These are phyloP conservation scores for Wallemia hederae DNA, from an alignment of 1,284 basidiomycete species.

Conservation along the genomic window DNA sequence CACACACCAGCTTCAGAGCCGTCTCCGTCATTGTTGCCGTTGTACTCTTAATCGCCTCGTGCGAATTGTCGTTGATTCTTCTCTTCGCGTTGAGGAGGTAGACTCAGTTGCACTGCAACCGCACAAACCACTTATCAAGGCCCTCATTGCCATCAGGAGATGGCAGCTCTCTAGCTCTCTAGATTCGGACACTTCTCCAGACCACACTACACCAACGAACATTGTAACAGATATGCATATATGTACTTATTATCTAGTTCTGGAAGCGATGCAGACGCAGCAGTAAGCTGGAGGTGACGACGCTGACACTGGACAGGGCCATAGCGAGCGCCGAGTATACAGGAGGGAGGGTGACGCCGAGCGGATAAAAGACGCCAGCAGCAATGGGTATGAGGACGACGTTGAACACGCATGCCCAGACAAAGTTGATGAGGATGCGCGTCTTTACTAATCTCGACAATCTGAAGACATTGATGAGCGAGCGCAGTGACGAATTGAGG, in stretches of 20 bases:
- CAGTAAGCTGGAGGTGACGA: slow-evolving; percentile 6
- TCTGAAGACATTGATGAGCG: background rate
- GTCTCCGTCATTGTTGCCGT: background rate
- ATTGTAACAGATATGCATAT: too few species aligned
- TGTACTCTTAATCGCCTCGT: background rate
- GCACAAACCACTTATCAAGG: too few species aligned
- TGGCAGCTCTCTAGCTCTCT: too few species aligned
- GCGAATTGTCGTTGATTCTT: background rate
- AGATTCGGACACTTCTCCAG: too few species aligned
- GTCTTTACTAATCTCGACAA: background rate
- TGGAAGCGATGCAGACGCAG: slow-evolving; percentile 1
- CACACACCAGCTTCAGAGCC: background rate
- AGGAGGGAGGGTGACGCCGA: slow-evolving; percentile 6
- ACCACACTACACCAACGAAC: too few species aligned
- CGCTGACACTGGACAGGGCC: slow-evolving; percentile 7
- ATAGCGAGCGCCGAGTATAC: slow-evolving; percentile 7
- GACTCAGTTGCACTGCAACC: too few species aligned
- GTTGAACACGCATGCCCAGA: slow-evolving; percentile 6
- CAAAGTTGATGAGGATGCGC: background rate
- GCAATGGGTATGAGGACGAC: slow-evolving; percentile 6
- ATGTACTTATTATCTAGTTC: too few species aligned
- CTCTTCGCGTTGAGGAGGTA: background rate
- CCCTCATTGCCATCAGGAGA: too few species aligned
- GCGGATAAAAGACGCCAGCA: slow-evolving; percentile 7
- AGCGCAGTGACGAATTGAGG: background rate